Conservation (phyloP, 495 filamentous ascomycete species). For the Pseudevernia furfuracea region DNA sequence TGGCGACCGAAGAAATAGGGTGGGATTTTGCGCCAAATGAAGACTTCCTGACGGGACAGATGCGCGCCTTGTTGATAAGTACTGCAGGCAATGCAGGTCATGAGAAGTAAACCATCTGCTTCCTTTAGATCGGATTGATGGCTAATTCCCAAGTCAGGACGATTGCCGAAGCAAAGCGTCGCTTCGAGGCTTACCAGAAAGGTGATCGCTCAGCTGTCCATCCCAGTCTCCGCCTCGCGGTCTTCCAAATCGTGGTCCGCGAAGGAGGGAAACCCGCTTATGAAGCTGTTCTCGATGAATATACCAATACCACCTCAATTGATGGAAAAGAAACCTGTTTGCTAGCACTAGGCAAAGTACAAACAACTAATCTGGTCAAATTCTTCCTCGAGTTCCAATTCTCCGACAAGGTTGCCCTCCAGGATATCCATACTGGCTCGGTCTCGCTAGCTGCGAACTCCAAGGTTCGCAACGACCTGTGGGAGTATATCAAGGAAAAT, state of each 20-base stretch:
- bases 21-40: constrained; percentile 74
- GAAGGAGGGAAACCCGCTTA: constrained; percentile 59
- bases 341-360: constrained; percentile 64
- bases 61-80: constrained; percentile 70
- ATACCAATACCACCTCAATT: constrained; percentile 67
- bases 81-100: constrained; percentile 69
- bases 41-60: constrained; percentile 70
- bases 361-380: constrained; percentile 57
- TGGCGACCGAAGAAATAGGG: constrained; percentile 68
- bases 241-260: constrained; percentile 72
- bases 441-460: constrained; percentile 64
- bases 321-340: constrained; percentile 87
- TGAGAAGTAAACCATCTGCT: constrained; percentile 45
- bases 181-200: constrained; percentile 66
- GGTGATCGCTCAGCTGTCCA: constrained; percentile 64
- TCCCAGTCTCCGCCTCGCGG: constrained; percentile 66
- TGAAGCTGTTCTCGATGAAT: constrained; percentile 73
- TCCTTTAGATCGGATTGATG: constrained; percentile 25
- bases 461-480: constrained; percentile 59
- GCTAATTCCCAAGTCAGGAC: constrained; percentile 39
- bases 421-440: constrained; percentile 78
- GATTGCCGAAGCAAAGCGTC: constrained; percentile 58
- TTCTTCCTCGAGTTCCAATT: constrained; percentile 73
- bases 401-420: constrained; percentile 64
- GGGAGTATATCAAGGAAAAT: constrained; percentile 75